Percentiles rank a stretch among this genome's conserved stretches.
Evolutionary conservation across 306 rosid species (phyloP).

Genomic region (Benincasa hispida): DNA sequence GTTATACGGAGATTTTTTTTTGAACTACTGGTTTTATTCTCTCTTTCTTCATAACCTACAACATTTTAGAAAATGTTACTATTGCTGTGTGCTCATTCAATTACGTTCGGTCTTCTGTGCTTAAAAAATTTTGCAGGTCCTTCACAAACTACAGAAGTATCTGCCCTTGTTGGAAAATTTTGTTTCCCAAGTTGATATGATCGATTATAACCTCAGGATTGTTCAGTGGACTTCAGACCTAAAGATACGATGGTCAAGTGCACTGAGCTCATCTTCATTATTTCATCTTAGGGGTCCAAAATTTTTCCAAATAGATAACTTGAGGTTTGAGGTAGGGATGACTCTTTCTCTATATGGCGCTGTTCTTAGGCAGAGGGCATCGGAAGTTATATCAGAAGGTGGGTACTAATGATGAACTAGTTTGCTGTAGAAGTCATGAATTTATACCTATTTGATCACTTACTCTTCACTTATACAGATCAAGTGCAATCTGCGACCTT

Average conservation of each 20-base stretch:
- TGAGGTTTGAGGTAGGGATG: conserved; percentile 60
- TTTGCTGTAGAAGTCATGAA: not conserved
- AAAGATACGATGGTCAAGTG: conserved; percentile 56
- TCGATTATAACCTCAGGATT: conserved; percentile 11
- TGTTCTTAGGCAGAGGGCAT: conserved; percentile 51
- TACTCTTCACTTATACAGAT: conserved; percentile 33
- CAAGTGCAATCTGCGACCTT: conserved; percentile 46
- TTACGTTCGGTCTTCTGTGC: not conserved
- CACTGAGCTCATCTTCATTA: conserved; percentile 38
- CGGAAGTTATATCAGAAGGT: conserved; percentile 55
- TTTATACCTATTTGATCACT: conserved; percentile 5
- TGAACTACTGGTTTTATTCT: not conserved
- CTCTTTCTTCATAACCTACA: not conserved
- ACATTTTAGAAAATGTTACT: not conserved
- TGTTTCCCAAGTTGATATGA: conserved; percentile 18
- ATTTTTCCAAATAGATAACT: conserved; percentile 38
- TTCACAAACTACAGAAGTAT: conserved; percentile 52
- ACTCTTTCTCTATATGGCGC: conserved; percentile 55
- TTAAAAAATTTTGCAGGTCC: conserved; percentile 33
- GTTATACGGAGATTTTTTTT: not conserved
- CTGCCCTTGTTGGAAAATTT: conserved; percentile 62
- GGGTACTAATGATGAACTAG: conserved; percentile 5
- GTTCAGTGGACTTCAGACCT: conserved; percentile 31
- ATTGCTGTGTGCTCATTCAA: not conserved
- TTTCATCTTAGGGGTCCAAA: conserved; percentile 39